phyloP scores from a whole-genome alignment of 805 yeast species.

The Allodekkera sacchari region DNA sequence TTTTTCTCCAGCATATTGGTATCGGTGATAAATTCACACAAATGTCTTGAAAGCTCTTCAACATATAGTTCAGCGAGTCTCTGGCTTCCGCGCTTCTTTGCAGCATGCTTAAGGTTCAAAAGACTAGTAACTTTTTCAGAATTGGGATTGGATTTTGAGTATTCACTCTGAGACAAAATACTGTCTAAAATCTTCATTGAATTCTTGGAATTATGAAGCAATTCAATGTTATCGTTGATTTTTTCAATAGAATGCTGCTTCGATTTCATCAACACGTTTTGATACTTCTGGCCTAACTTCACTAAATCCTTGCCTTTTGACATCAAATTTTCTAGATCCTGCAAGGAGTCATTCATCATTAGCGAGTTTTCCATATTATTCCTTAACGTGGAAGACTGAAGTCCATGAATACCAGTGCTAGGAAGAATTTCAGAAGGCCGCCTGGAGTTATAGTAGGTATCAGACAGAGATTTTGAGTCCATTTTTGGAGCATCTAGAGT shows the following conservation, averaged over 20 bases:
- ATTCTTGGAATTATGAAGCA: conserved; percentile 21
- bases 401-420: conserved; percentile 59
- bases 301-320: conserved; percentile 70
- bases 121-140: conserved; percentile 15
- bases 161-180: conserved; percentile 21
- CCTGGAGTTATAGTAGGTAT: too few relatives aligned
- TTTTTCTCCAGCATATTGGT: conserved; percentile 35
- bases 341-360: conserved; percentile 59
- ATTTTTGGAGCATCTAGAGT: neutral
- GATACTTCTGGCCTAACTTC: conserved; percentile 41
- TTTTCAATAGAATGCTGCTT: conserved; percentile 8
- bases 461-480: neutral
- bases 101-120: conserved; percentile 10
- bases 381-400: conserved; percentile 49
- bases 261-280: conserved; percentile 13
- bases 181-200: conserved; percentile 21
- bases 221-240: conserved; percentile 16
- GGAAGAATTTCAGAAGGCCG: too few relatives aligned
- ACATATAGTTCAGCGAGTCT: conserved; percentile 20
- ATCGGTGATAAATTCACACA: conserved; percentile 59
- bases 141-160: conserved; percentile 14
- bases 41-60: conserved; percentile 69
- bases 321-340: conserved; percentile 70
- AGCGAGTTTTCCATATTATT: conserved; percentile 50
- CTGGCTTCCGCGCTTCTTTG: conserved; percentile 4